Conservation (phyloP, 2,329 filamentous ascomycete genomes). For the Gnomoniopsis smithogilvyi region DNA sequence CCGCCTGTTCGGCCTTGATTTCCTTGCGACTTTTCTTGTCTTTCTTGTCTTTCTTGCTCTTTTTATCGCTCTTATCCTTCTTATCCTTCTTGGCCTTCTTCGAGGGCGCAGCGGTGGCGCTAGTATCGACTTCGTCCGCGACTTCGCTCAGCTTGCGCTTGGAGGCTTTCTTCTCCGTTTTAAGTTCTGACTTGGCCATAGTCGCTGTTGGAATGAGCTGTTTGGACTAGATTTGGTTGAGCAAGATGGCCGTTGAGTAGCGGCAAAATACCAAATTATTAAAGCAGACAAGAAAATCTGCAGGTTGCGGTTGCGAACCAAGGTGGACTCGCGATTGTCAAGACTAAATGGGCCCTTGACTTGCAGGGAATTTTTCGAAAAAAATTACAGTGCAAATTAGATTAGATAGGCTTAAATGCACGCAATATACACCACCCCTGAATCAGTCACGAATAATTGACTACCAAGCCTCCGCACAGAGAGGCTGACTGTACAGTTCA, state of each 20-base stretch:
- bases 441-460: too few species aligned
- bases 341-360: too few species aligned
- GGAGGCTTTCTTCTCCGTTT: slow-evolving; percentile 11
- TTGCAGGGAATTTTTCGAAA: background rate
- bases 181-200: slow-evolving; percentile 13
- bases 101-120: background rate
- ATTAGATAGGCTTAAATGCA: slow-evolving; percentile 15
- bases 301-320: background rate
- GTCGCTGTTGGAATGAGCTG: background rate
- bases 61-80: background rate
- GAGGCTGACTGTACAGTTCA: too few species aligned
- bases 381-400: slow-evolving; percentile 6
- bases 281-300: background rate
- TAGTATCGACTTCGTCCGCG: background rate
- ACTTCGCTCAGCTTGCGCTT: slow-evolving; percentile 18
- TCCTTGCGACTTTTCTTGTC: slow-evolving; percentile 8
- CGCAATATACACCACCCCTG: background rate
- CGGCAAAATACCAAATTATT: background rate
- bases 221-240: background rate
- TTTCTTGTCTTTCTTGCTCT: slow-evolving; percentile 3
- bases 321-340: background rate
- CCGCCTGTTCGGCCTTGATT: slow-evolving; percentile 3
- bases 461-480: too few species aligned
- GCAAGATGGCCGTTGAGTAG: background rate
- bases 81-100: slow-evolving; percentile 13